Conservation (phyloP, 2,329 filamentous ascomycete species). For the Huntiella moniliformis region DNA sequence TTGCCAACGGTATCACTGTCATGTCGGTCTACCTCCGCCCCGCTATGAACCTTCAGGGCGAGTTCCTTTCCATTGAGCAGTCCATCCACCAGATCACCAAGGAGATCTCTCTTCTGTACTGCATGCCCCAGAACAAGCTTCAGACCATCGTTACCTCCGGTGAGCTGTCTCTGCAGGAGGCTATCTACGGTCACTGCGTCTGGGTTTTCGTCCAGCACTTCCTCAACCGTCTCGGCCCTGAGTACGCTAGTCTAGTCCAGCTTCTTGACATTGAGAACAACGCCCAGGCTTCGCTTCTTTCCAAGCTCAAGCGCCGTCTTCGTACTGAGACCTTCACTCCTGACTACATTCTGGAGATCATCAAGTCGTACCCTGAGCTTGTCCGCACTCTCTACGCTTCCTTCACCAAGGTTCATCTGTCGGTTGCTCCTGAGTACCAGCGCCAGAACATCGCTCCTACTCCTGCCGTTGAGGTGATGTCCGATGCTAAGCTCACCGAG, state of each 20-base stretch:
- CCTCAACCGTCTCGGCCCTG: slow-evolving; percentile 79
- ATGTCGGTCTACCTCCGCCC: slow-evolving; percentile 89
- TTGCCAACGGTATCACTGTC: slow-evolving; percentile 93
- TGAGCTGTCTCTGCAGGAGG: slow-evolving; percentile 80
- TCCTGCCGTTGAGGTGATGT: slow-evolving; percentile 48
- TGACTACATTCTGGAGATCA: slow-evolving; percentile 96
- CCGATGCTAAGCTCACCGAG: slow-evolving; percentile 53
- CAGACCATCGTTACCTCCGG: slow-evolving; percentile 75
- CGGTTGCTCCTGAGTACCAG: slow-evolving; percentile 31
- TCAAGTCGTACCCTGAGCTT: slow-evolving; percentile 71
- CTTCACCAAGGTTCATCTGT: slow-evolving; percentile 73
- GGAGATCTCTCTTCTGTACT: slow-evolving; percentile 92
- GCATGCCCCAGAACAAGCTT: slow-evolving; percentile 92
- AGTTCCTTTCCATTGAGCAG: slow-evolving; percentile 65
- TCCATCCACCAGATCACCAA: slow-evolving; percentile 98
- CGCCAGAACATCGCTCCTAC: slow-evolving; percentile 31
- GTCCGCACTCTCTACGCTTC: slow-evolving; percentile 77
- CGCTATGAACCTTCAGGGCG: slow-evolving; percentile 35
- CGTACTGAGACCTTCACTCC: slow-evolving; percentile 95
- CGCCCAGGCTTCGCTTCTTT: slow-evolving; percentile 67
- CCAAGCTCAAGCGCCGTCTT: slow-evolving; percentile 86
- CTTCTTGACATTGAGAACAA: slow-evolving; percentile 68
- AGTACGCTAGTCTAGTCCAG: slow-evolving; percentile 73
- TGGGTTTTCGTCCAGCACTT: slow-evolving; percentile 98
- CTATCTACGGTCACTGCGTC: slow-evolving; percentile 89